phyloP scores from a whole-genome alignment of 208 protist species.

The Perkinsela sp. region DNA sequence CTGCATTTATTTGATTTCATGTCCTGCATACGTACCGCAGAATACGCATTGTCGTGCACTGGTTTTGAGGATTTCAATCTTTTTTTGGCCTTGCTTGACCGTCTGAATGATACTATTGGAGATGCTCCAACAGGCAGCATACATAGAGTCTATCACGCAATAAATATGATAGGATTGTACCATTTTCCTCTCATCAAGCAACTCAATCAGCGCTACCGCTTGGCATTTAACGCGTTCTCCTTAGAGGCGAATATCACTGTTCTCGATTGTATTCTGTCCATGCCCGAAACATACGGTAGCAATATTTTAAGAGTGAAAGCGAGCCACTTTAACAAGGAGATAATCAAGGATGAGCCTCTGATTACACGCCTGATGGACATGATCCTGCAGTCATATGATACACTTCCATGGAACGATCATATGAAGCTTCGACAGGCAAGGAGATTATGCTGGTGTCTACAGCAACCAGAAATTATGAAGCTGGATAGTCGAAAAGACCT shows the following conservation, averaged over 20 bases:
- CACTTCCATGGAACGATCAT: not conserved
- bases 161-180: not conserved
- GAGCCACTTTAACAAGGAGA: not conserved
- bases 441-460: not conserved
- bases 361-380: not conserved
- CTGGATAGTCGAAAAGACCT: not conserved
- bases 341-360: not conserved
- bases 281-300: not conserved
- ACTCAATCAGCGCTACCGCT: not conserved
- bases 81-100: not conserved
- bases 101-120: not conserved
- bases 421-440: not conserved
- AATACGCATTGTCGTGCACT: not conserved
- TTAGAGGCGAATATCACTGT: not conserved
- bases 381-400: not conserved
- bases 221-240: not conserved
- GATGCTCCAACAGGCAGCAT: not conserved
- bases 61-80: not conserved
- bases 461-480: not conserved
- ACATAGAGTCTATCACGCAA: not conserved
- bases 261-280: not conserved
- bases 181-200: not conserved
- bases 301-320: not conserved
- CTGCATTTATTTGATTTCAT: not conserved
- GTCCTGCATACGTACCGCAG: not conserved